Evolutionary conservation across 1,284 basidiomycete species (phyloP).

Genomic region (Malassezia obtusa): DNA sequence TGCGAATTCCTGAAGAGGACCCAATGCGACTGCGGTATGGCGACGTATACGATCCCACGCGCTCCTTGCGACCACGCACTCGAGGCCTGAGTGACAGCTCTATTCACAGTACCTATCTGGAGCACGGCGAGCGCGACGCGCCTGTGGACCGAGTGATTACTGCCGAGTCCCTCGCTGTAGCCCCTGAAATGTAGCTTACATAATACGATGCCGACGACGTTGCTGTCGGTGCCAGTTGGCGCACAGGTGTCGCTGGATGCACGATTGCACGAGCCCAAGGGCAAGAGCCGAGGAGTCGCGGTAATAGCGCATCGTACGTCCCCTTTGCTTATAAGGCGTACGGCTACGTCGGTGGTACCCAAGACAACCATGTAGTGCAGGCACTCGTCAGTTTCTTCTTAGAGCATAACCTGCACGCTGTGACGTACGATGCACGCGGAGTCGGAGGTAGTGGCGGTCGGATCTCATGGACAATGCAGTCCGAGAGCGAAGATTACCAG

Average conservation of each 20-base stretch:
- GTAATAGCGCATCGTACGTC: conserved; percentile 15
- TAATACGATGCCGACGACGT: not conserved
- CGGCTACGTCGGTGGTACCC: conserved; percentile 10
- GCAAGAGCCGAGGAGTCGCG: not conserved
- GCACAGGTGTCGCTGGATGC: not conserved
- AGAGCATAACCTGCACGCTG: not conserved
- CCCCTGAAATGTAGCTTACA: not conserved
- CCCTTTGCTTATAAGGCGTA: not conserved
- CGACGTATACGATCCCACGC: not conserved
- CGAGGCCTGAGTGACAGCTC: conserved; percentile 43
- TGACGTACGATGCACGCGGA: conserved; percentile 18
- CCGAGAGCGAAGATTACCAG: conserved; percentile 17
- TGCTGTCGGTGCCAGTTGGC: not conserved
- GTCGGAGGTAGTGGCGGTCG: conserved; percentile 4
- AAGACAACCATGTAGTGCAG: conserved; percentile 18
- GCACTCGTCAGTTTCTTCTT: not conserved
- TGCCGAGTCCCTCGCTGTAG: not conserved
- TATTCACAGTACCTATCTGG: conserved; percentile 37
- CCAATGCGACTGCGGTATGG: not conserved
- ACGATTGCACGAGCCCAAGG: not conserved
- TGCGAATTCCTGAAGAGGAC: not conserved
- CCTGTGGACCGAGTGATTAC: conserved; percentile 15
- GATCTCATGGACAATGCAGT: conserved; percentile 15
- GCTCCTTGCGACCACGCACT: conserved; percentile 24
- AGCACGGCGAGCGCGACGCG: conserved; percentile 19